Conservation (phyloP, 2,329 filamentous ascomycete species). For the Torrubiellomyces zombiae region DNA sequence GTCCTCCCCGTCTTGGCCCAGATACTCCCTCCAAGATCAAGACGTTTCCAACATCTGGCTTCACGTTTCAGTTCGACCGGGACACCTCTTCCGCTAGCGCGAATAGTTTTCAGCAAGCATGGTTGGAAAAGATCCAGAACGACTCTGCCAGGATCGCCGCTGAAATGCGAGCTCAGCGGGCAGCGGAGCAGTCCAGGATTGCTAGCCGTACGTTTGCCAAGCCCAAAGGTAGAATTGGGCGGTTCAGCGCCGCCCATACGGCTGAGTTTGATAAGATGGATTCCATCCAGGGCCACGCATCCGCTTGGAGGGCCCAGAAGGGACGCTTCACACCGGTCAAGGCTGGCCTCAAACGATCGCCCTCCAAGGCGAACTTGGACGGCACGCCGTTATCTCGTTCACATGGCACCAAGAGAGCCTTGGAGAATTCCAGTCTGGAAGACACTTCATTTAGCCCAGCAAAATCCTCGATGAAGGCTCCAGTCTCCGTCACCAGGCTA, state of each 20-base stretch:
- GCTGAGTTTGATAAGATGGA: conserved; percentile 95
- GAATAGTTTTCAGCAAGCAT: conserved; percentile 41
- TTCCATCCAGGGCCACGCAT: conserved; percentile 76
- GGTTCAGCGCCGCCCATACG: conserved; percentile 76
- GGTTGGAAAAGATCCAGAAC: conserved; percentile 53
- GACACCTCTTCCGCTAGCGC: conserved; percentile 33
- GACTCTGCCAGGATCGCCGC: conserved; percentile 57
- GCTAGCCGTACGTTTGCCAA: conserved; percentile 56
- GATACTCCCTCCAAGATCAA: conserved; percentile 45
- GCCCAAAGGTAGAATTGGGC: conserved; percentile 58
- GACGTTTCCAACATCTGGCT: conserved; percentile 36
- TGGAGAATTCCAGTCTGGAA: no score
- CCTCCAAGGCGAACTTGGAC: conserved; percentile 28
- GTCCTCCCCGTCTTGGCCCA: conserved; percentile 17
- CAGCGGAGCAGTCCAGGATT: conserved; percentile 28
- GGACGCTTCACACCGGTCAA: conserved; percentile 33
- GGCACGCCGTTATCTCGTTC: conserved; percentile 16
- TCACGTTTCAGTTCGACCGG: conserved; percentile 52
- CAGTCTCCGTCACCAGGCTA: conserved; percentile 16
- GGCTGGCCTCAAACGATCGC: conserved; percentile 20
- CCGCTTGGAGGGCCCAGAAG: conserved; percentile 50
- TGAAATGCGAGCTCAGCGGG: conserved; percentile 45
- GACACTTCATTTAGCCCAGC: no score
- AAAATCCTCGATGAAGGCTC: conserved; percentile 48
- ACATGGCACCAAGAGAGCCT: no score